A percentile compares a stretch with the other conserved stretches of the same genome.
These are phyloP conservation scores for Zychaea mexicana DNA, from an alignment of 371 early-diverging fungal species.

Conservation along the genomic window DNA sequence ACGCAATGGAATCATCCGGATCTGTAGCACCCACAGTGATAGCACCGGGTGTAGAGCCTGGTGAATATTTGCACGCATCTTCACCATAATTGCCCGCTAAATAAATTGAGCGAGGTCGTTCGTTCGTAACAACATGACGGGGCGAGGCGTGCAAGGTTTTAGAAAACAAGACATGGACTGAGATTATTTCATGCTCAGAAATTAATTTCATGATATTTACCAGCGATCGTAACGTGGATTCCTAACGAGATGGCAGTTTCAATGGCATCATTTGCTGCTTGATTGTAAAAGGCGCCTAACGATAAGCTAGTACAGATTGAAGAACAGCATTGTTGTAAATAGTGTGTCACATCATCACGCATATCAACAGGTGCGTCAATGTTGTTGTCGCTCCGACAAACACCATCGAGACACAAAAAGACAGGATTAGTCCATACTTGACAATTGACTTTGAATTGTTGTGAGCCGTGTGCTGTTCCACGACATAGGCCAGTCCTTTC, in stretches of 20 bases:
- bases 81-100: constrained; percentile 61
- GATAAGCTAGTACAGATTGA: constrained; percentile 61
- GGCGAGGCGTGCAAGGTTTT: no score
- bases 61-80: constrained; percentile 87
- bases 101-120: constrained; percentile 20
- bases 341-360: constrained; percentile 31
- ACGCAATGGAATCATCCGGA: constrained; percentile 68
- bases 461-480: constrained; percentile 31
- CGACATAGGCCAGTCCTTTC: constrained; percentile 67
- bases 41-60: constrained; percentile 79
- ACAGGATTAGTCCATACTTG: constrained; percentile 29
- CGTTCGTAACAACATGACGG: constrained; percentile 28
- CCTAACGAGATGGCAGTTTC: constrained; percentile 53
- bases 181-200: no score
- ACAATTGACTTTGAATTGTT: constrained; percentile 32
- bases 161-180: no score
- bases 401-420: neutral
- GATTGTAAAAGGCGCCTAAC: constrained; percentile 57
- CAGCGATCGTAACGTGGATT: constrained; percentile 59
- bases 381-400: no score
- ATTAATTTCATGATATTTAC: constrained; percentile 11
- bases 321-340: constrained; percentile 9
- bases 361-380: no score
- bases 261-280: constrained; percentile 60
- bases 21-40: constrained; percentile 91